phyloP scores from a whole-genome alignment of 2,329 filamentous ascomycete species.

The Phaeosphaeriaceae sp. region DNA sequence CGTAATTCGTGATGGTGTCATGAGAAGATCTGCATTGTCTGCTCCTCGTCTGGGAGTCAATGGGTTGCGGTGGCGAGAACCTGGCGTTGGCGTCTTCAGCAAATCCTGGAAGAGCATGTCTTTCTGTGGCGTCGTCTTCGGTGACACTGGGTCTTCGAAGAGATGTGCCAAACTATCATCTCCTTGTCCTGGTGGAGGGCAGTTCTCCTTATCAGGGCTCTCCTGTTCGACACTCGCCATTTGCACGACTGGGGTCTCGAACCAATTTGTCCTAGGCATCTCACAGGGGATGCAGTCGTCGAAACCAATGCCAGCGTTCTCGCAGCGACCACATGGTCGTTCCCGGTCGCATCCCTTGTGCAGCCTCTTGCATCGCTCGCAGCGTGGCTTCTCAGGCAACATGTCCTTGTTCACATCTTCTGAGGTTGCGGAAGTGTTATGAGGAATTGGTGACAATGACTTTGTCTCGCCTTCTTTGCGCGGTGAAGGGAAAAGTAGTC shows the following conservation, averaged over 20 bases:
- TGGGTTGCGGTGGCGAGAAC: constrained; percentile 44
- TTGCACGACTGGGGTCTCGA: constrained; percentile 20
- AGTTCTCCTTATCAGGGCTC: constrained; percentile 65
- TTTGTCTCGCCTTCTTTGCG: constrained; percentile 69
- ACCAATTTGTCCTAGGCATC: constrained; percentile 23
- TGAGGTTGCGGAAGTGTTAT: constrained; percentile 8
- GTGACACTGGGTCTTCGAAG: constrained; percentile 69
- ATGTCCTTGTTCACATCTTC: constrained; percentile 17
- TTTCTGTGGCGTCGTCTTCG: constrained; percentile 65
- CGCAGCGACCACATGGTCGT: constrained; percentile 32
- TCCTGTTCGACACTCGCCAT: constrained; percentile 21
- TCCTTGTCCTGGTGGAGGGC: constrained; percentile 43
- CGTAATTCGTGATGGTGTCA: constrained; percentile 36
- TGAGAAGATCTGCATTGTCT: constrained; percentile 23
- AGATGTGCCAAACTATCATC: constrained; percentile 67
- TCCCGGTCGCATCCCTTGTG: constrained; percentile 36
- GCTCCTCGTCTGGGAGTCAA: constrained; percentile 41
- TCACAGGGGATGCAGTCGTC: constrained; percentile 32
- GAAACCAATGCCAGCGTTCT: constrained; percentile 23
- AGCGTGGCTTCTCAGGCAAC: constrained; percentile 27
- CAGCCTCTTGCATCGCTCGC: constrained; percentile 31
- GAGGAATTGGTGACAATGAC: constrained; percentile 61
- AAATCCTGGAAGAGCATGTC: constrained; percentile 59
- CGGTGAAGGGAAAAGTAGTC: constrained; percentile 79
- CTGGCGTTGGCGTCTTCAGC: constrained; percentile 55